Conservation (phyloP, 768 basidiomycete species). For the Pisolithus microcarpus region DNA sequence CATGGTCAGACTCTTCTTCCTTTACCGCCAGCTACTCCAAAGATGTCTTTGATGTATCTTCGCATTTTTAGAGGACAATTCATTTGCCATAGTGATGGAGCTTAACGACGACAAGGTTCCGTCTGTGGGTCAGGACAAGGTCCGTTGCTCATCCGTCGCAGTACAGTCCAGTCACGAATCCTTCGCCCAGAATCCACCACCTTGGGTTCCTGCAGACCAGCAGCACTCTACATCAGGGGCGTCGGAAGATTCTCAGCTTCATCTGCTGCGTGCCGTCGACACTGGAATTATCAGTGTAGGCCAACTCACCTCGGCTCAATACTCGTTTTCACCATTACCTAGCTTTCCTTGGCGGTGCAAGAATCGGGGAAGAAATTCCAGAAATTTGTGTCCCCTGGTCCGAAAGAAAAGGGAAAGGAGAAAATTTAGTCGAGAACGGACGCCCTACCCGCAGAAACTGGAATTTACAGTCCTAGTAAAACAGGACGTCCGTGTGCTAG, state of each 20-base stretch:
- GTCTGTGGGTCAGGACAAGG: slow-evolving; percentile 42
- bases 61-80: slow-evolving; percentile 49
- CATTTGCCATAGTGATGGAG: slow-evolving; percentile 81
- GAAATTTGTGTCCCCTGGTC: slow-evolving; percentile 4
- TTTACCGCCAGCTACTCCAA: background rate
- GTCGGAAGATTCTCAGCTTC: slow-evolving; percentile 61
- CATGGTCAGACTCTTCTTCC: slow-evolving; percentile 46
- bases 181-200: slow-evolving; percentile 49
- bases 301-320: background rate
- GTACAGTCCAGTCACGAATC: background rate
- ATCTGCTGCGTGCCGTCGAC: slow-evolving; percentile 73
- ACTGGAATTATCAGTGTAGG: slow-evolving; percentile 77
- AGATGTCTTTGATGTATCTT: background rate
- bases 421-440: slow-evolving; percentile 1
- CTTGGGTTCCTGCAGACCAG: slow-evolving; percentile 71
- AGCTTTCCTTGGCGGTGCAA: slow-evolving; percentile 75
- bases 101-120: slow-evolving; percentile 61
- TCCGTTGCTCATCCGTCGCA: slow-evolving; percentile 12
- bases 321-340: slow-evolving; percentile 3
- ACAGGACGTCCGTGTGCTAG: slow-evolving; percentile 7
- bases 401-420: slow-evolving; percentile 9
- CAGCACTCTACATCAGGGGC: slow-evolving; percentile 63
- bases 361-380: slow-evolving; percentile 68
- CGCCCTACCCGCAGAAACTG: background rate
- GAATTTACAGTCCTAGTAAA: slow-evolving; percentile 7